phyloP scores from a whole-genome alignment of 2,329 filamentous ascomycete genomes.

The Trichoderma lentiforme region DNA sequence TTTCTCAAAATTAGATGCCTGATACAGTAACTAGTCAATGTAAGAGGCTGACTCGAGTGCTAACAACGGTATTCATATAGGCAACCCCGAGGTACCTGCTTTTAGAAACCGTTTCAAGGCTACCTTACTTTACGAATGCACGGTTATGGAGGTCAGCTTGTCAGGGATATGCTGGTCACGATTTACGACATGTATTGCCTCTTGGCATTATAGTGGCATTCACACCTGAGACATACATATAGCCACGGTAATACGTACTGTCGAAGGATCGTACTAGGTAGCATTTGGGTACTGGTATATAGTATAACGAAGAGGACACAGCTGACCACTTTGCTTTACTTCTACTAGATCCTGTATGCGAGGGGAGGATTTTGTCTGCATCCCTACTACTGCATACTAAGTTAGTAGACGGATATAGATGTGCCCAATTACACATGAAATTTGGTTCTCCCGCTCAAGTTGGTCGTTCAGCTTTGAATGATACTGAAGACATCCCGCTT shows the following conservation, averaged over 20 bases:
- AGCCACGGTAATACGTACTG: background rate
- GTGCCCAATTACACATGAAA: background rate
- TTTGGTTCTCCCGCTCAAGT: background rate
- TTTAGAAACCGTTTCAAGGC: background rate
- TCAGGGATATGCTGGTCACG: background rate
- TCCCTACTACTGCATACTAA: background rate
- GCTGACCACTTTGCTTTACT: background rate
- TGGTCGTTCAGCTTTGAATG: background rate
- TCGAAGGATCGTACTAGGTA: background rate
- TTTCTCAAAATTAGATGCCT: background rate
- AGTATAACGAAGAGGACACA: background rate
- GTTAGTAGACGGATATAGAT: background rate
- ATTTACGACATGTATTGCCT: background rate
- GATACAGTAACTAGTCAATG: background rate
- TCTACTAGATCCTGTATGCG: background rate
- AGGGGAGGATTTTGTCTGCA: background rate
- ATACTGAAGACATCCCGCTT: background rate
- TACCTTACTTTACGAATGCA: background rate
- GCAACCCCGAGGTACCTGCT: background rate
- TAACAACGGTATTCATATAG: background rate
- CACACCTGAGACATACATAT: background rate
- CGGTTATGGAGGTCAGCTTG: background rate
- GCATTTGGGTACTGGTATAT: background rate
- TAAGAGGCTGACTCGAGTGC: background rate
- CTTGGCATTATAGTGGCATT: background rate